Conservation (phyloP, 495 filamentous ascomycete species). For the Trichoderma asperelloides region DNA sequence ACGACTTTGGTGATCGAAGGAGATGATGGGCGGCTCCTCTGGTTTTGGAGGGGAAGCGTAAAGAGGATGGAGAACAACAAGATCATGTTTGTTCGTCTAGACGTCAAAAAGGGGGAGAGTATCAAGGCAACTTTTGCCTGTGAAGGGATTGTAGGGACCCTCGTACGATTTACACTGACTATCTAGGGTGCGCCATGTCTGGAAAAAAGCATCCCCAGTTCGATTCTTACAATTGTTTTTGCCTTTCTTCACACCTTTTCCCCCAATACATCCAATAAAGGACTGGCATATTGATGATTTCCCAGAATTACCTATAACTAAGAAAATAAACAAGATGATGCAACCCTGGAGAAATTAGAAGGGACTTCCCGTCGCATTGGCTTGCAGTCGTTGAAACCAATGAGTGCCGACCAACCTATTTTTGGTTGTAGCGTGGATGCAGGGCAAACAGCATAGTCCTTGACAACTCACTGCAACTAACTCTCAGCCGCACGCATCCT, state of each 20-base stretch:
- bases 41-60: slow-evolving; percentile 70
- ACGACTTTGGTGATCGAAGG: slow-evolving; percentile 70
- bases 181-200: background rate
- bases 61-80: slow-evolving; percentile 51
- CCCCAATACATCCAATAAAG: background rate
- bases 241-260: background rate
- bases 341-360: background rate
- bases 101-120: slow-evolving; percentile 47
- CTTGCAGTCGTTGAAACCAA: background rate
- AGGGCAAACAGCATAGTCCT: background rate
- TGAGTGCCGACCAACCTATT: background rate
- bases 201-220: background rate
- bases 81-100: slow-evolving; percentile 52
- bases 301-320: background rate
- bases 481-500: background rate
- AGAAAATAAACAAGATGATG: background rate
- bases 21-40: slow-evolving; percentile 62
- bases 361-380: background rate
- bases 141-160: slow-evolving; percentile 84
- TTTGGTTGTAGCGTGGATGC: background rate
- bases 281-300: background rate
- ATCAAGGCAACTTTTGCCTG: slow-evolving; percentile 73
- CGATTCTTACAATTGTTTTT: background rate
- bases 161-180: slow-evolving; percentile 15
- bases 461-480: background rate